Evolutionary conservation across 2,329 filamentous ascomycete species (phyloP).

Genomic region (Taxawa tesnikishii): DNA sequence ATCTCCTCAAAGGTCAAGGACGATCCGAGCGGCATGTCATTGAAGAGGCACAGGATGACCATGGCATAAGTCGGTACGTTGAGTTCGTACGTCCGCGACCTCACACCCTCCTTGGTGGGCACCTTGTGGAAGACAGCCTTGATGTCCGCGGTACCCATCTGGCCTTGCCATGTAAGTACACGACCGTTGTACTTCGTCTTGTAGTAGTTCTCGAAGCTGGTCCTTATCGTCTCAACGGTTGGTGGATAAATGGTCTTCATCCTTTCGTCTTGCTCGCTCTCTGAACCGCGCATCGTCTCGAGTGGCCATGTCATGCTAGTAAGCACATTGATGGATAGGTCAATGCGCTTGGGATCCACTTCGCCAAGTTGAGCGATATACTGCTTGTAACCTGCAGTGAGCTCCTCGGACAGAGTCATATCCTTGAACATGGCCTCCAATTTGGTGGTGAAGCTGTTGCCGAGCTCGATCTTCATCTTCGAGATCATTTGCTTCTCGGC

Average conservation of each 20-base stretch:
- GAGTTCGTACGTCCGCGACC: conserved; percentile 70
- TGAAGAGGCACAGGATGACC: conserved; percentile 82
- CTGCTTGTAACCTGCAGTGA: conserved; percentile 64
- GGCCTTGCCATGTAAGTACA: conserved; percentile 69
- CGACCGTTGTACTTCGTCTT: conserved; percentile 76
- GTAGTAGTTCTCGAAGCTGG: conserved; percentile 84
- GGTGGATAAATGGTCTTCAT: conserved; percentile 58
- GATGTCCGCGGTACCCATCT: conserved; percentile 76
- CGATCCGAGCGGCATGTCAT: conserved; percentile 48
- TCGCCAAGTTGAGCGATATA: conserved; percentile 51
- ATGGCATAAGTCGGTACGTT: conserved; percentile 90
- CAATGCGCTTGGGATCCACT: conserved; percentile 51
- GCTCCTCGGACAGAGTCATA: conserved; percentile 75
- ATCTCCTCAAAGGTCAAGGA: conserved; percentile 62
- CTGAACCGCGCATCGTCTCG: conserved; percentile 59
- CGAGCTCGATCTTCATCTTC: conserved; percentile 93
- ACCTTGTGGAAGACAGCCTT: conserved; percentile 65
- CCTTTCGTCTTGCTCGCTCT: conserved; percentile 34
- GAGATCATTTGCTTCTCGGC: conserved; percentile 92
- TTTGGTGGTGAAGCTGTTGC: conserved; percentile 84
- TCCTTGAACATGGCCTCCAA: conserved; percentile 98
- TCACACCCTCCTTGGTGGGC: conserved; percentile 56
- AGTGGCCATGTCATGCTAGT: conserved; percentile 94
- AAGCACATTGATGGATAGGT: conserved; percentile 73
- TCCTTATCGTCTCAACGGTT: conserved; percentile 61